Conservation (phyloP, 164 flowering plant genomes). For the Warburgia ugandensis region DNA sequence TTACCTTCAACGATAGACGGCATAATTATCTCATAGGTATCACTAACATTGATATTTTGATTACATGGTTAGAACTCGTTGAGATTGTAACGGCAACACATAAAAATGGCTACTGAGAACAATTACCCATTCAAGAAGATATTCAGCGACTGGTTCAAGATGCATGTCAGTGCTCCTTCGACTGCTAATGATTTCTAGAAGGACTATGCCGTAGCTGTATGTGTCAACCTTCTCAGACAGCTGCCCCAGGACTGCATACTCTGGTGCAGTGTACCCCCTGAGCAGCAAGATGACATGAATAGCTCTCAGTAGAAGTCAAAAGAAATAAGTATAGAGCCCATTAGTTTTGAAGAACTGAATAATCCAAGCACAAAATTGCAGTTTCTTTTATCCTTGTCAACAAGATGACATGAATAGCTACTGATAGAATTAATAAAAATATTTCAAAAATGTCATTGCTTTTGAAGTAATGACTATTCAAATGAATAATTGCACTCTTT, state of each 20-base stretch:
- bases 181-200: slow-evolving; percentile 48
- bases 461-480: too few species aligned
- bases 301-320: too few species aligned
- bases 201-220: slow-evolving; percentile 50
- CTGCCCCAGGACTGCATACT: slow-evolving; percentile 53
- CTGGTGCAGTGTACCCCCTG: slow-evolving; percentile 51
- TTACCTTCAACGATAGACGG: too few species aligned
- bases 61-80: slow-evolving; percentile 9
- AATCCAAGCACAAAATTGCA: too few species aligned
- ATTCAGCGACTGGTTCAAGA: slow-evolving; percentile 19
- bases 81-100: background rate
- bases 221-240: slow-evolving; percentile 50
- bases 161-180: slow-evolving; percentile 28
- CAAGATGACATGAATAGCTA: too few species aligned
- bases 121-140: slow-evolving; percentile 49
- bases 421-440: too few species aligned
- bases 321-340: too few species aligned
- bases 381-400: too few species aligned
- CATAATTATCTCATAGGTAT: background rate
- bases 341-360: too few species aligned
- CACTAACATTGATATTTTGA: slow-evolving; percentile 17
- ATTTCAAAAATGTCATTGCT: too few species aligned
- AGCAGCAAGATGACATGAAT: background rate
- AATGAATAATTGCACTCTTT: too few species aligned
- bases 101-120: background rate